These are phyloP conservation scores for Penicillium glabrum DNA, from an alignment of 2,329 filamentous ascomycete genomes.

Conservation along the genomic window DNA sequence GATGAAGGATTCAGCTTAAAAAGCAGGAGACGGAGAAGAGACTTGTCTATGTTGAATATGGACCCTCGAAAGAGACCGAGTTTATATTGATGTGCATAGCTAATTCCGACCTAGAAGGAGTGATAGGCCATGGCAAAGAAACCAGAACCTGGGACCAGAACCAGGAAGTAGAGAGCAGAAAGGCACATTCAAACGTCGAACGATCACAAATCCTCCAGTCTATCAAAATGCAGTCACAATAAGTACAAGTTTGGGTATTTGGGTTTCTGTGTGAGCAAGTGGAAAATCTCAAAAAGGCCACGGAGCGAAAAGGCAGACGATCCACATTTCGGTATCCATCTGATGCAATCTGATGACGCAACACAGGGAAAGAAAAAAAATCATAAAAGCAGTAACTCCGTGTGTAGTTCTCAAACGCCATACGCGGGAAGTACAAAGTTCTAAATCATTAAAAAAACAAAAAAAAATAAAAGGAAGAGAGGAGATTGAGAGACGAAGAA, in stretches of 20 bases:
- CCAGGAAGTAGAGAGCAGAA: not conserved
- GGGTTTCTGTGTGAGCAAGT: conserved; percentile 19
- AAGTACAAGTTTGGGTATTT: conserved; percentile 20
- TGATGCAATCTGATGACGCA: conserved; percentile 19
- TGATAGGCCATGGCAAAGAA: conserved; percentile 2
- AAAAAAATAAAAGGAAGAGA: not conserved
- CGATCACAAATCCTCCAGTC: conserved; percentile 16
- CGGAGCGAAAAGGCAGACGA: conserved; percentile 9
- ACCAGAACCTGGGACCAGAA: not conserved
- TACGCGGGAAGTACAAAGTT: conserved; percentile 9
- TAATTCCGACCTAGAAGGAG: conserved; percentile 2
- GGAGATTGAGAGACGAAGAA: not conserved
- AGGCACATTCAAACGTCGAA: not conserved
- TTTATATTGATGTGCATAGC: not conserved
- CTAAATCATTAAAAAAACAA: conserved; percentile 14
- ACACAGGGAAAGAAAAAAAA: not conserved
- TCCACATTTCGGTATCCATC: conserved; percentile 9
- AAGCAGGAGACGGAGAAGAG: not conserved
- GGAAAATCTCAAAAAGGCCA: not conserved
- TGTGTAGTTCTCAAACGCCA: conserved; percentile 16
- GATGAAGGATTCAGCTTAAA: conserved; percentile 17
- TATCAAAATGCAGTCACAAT: conserved; percentile 17
- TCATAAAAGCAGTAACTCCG: conserved; percentile 12
- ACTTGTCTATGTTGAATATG: conserved; percentile 9
- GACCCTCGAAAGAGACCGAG: not conserved